Evolutionary conservation across 2,329 filamentous ascomycete genomes (phyloP).

Genomic region (Pestalotiopsis sp.): DNA sequence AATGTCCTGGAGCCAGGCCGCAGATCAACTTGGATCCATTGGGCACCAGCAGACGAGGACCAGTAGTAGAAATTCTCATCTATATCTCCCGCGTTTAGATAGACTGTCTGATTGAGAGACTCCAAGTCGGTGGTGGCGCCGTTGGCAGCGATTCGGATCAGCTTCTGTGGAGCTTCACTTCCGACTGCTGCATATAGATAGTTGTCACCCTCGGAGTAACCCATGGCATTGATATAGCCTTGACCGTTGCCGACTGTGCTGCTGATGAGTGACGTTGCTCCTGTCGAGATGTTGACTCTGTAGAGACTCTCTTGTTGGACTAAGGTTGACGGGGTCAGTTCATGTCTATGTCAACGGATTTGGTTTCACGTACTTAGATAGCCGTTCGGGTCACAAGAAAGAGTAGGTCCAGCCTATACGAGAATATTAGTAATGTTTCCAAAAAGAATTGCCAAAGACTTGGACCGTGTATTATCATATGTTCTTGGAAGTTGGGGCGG

Average conservation of each 20-base stretch:
- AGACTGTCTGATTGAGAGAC: neutral
- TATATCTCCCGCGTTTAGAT: neutral
- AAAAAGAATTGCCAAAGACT: neutral
- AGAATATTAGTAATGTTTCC: too few species aligned
- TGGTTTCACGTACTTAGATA: constrained; percentile 13
- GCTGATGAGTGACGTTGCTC: constrained; percentile 3
- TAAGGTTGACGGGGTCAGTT: neutral
- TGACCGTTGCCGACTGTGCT: constrained; percentile 10
- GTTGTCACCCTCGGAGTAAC: constrained; percentile 20
- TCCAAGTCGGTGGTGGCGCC: constrained; percentile 11
- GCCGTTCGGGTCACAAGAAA: constrained; percentile 17
- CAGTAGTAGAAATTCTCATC: constrained; percentile 4
- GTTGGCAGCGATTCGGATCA: constrained; percentile 18
- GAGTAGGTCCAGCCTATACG: neutral
- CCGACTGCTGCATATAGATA: constrained; percentile 18
- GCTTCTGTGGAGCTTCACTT: neutral
- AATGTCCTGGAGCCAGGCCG: neutral
- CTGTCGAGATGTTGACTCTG: constrained; percentile 17
- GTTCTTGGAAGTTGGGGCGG: too few species aligned
- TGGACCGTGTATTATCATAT: neutral
- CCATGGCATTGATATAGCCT: constrained; percentile 17
- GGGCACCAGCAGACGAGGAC: neutral
- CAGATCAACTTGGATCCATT: neutral
- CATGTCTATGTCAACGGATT: neutral
- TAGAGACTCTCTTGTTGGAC: constrained; percentile 15